Conservation (phyloP, 306 rosid species). For the Medicago arabica region DNA sequence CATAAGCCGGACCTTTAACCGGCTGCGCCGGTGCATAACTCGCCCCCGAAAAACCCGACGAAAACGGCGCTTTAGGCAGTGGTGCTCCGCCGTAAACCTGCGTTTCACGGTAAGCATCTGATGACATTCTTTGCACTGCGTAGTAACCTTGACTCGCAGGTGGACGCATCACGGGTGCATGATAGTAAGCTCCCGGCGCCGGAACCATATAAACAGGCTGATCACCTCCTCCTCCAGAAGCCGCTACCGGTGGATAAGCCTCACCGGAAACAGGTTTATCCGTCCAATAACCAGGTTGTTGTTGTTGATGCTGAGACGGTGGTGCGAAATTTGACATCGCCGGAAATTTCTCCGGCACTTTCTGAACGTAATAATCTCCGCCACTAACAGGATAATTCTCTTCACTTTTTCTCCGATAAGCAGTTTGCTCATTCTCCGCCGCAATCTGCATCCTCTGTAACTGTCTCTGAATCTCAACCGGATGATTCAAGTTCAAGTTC, state of each 20-base stretch:
- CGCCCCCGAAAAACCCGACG: constrained; percentile 41
- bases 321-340: constrained; percentile 38
- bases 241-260: constrained; percentile 51
- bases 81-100: constrained; percentile 60
- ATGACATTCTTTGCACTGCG: constrained; percentile 63
- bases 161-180: constrained; percentile 61
- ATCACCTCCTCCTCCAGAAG: constrained; percentile 56
- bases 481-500: constrained; percentile 24
- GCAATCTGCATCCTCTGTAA: constrained; percentile 67
- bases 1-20: constrained; percentile 51
- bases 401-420: constrained; percentile 67
- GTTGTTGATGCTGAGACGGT: constrained; percentile 3
- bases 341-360: constrained; percentile 58
- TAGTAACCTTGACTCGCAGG: constrained; percentile 66
- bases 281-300: constrained; percentile 60
- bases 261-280: constrained; percentile 64
- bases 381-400: constrained; percentile 60
- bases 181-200: constrained; percentile 58
- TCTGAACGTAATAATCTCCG: constrained; percentile 70
- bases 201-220: constrained; percentile 71
- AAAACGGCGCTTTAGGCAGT: constrained; percentile 40
- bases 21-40: constrained; percentile 53
- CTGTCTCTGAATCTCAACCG: constrained; percentile 72
- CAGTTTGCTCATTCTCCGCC: constrained; percentile 61
- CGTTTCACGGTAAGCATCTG: constrained; percentile 78